Evolutionary conservation across 2,329 filamentous ascomycete genomes (phyloP).

Genomic region (Ophiocordyceps camponoti-floridani): DNA sequence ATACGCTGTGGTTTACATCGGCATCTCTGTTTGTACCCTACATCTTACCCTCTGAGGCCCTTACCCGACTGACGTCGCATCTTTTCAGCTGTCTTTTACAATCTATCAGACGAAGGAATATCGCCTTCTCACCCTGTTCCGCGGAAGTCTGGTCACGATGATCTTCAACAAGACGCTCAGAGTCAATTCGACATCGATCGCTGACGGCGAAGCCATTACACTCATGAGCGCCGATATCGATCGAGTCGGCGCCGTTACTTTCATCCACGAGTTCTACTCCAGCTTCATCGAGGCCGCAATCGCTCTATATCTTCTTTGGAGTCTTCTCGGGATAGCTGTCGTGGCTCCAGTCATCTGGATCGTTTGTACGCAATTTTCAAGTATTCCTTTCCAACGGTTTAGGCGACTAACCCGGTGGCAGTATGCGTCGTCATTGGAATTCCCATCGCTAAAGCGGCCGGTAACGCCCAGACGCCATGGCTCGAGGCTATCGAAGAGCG

Average conservation of each 20-base stretch:
- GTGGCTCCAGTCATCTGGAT: constrained; percentile 7
- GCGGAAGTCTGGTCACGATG: constrained; percentile 19
- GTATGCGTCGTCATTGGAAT: constrained; percentile 5
- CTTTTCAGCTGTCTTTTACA: constrained; percentile 4
- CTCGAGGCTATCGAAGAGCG: constrained; percentile 10
- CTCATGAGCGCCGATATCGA: constrained; percentile 27
- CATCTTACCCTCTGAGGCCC: too few species aligned
- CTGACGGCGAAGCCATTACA: constrained; percentile 11
- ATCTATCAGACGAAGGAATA: constrained; percentile 14
- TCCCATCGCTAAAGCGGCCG: constrained; percentile 6
- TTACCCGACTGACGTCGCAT: background rate
- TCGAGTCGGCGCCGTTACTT: constrained; percentile 8
- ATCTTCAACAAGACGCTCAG: constrained; percentile 27
- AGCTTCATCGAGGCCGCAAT: constrained; percentile 15
- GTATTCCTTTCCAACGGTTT: too few species aligned
- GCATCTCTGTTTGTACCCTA: constrained; percentile 16
- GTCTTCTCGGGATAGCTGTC: constrained; percentile 7
- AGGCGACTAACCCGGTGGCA: background rate
- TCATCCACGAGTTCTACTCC: constrained; percentile 17
- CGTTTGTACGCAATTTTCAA: constrained; percentile 3
- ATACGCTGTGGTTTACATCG: constrained; percentile 18
- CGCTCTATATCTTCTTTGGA: constrained; percentile 15
- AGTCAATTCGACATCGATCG: constrained; percentile 10
- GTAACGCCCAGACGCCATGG: constrained; percentile 9
- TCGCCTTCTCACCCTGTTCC: constrained; percentile 15